These are phyloP conservation scores for Neurospora sp. DNA, from an alignment of 495 filamentous ascomycete species.

Conservation along the genomic window DNA sequence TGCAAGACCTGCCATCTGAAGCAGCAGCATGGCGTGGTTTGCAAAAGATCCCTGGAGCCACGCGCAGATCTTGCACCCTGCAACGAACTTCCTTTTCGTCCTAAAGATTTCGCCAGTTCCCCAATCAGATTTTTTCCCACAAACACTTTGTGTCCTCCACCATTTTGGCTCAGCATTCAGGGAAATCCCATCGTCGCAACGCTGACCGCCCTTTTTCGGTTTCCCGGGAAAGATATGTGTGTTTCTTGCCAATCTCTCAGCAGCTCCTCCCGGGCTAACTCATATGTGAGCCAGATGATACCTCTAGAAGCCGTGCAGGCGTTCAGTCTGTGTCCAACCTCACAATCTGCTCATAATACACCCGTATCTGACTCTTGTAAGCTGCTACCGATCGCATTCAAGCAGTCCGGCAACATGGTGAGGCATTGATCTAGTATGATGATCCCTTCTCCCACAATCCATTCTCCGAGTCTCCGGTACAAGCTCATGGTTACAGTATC, in stretches of 20 bases:
- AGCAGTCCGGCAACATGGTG: neutral
- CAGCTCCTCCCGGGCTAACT: neutral
- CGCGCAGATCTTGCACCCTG: slow-evolving; percentile 22
- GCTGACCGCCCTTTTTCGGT: neutral
- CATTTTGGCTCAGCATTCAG: neutral
- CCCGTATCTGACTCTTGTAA: neutral
- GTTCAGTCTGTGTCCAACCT: neutral
- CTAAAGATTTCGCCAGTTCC: neutral
- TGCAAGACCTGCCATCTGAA: slow-evolving; percentile 17
- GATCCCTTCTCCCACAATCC: neutral
- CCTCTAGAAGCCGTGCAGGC: neutral
- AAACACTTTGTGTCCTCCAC: neutral
- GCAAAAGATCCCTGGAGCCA: slow-evolving; percentile 27
- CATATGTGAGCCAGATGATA: neutral
- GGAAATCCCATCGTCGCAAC: neutral
- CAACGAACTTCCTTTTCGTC: slow-evolving; percentile 1
- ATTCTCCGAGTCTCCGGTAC: neutral
- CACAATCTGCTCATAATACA: neutral
- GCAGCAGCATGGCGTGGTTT: slow-evolving; percentile 14
- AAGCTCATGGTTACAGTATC: neutral
- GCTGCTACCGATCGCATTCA: neutral
- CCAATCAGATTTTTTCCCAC: neutral
- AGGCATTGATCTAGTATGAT: neutral
- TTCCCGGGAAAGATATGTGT: neutral
- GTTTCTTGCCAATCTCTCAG: neutral